phyloP scores from a whole-genome alignment of 2,329 filamentous ascomycete genomes.

The Epichloe baconii region DNA sequence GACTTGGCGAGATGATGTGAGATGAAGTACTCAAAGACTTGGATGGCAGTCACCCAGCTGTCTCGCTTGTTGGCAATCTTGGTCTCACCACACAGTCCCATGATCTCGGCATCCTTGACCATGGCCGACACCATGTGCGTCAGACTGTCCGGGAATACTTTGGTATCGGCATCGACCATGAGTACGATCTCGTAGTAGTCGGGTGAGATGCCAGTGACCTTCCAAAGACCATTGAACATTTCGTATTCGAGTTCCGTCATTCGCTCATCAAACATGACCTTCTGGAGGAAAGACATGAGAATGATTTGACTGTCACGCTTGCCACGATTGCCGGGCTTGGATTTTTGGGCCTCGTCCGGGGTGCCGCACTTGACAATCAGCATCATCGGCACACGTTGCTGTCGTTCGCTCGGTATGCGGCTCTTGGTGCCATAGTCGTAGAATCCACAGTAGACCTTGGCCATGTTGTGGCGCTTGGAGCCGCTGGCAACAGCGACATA shows the following conservation, averaged over 20 bases:
- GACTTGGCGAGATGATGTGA: slow-evolving; percentile 94
- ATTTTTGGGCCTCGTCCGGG: slow-evolving; percentile 64
- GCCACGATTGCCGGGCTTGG: slow-evolving; percentile 92
- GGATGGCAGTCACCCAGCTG: slow-evolving; percentile 93
- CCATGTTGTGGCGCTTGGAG: slow-evolving; percentile 98
- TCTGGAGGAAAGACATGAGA: slow-evolving; percentile 97
- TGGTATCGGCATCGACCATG: slow-evolving; percentile 98
- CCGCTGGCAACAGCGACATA: slow-evolving; percentile 95
- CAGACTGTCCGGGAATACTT: slow-evolving; percentile 94
- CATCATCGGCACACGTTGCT: slow-evolving; percentile 97
- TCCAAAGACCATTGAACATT: slow-evolving; percentile 99
- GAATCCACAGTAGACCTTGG: slow-evolving; percentile 94
- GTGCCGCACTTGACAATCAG: slow-evolving; percentile 92
- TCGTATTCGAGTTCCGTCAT: slow-evolving; percentile 99
- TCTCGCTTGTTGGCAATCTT: slow-evolving; percentile 98
- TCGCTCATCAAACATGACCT: slow-evolving; percentile 99
- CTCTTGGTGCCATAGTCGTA: slow-evolving; percentile 88
- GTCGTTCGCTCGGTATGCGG: slow-evolving; percentile 67
- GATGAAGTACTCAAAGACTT: slow-evolving; percentile 99
- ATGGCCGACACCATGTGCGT: slow-evolving; percentile 99
- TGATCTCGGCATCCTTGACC: slow-evolving; percentile 98
- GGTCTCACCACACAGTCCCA: slow-evolving; percentile 96
- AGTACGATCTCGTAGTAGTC: slow-evolving; percentile 97
- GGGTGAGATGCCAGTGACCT: slow-evolving; percentile 93
- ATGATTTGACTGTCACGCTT: slow-evolving; percentile 99